phyloP scores from a whole-genome alignment of 306 rosid species.

The Cucurbita argyrosperma region DNA sequence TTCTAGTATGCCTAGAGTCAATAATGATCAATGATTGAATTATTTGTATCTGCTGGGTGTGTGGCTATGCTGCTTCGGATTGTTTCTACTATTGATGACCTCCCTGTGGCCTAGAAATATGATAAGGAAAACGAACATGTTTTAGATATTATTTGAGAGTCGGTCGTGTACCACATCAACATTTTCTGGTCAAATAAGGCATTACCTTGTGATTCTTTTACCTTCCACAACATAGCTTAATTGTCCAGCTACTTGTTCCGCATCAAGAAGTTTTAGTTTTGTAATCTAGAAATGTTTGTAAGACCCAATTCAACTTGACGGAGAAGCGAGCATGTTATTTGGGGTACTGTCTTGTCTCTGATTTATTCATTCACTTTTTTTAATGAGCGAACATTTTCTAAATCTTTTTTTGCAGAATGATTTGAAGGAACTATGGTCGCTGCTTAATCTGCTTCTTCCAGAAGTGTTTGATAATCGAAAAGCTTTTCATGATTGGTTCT shows the following conservation, averaged over 20 bases:
- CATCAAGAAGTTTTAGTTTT: neutral
- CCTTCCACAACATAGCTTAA: neutral
- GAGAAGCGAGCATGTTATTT: neutral
- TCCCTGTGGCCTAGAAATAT: neutral
- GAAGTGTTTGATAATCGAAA: slow-evolving; percentile 95
- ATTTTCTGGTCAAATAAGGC: neutral
- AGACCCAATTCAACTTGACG: neutral
- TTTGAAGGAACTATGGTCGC: slow-evolving; percentile 98
- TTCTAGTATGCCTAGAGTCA: neutral
- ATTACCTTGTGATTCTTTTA: neutral
- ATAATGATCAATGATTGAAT: neutral
- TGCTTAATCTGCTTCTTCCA: slow-evolving; percentile 90
- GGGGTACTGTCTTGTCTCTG: neutral
- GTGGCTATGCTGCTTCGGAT: neutral
- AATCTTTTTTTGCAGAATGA: slow-evolving; percentile 64
- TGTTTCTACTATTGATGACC: neutral
- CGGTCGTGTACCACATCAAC: neutral
- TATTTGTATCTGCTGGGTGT: neutral
- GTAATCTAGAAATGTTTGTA: neutral
- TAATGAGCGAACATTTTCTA: slow-evolving; percentile 8
- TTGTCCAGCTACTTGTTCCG: neutral
- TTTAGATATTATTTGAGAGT: neutral
- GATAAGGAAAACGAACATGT: neutral
- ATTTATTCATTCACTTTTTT: neutral
- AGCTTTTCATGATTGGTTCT: slow-evolving; percentile 97